phyloP scores from a whole-genome alignment of 2,329 filamentous ascomycete genomes.

The Sporothrix dimorphospora region DNA sequence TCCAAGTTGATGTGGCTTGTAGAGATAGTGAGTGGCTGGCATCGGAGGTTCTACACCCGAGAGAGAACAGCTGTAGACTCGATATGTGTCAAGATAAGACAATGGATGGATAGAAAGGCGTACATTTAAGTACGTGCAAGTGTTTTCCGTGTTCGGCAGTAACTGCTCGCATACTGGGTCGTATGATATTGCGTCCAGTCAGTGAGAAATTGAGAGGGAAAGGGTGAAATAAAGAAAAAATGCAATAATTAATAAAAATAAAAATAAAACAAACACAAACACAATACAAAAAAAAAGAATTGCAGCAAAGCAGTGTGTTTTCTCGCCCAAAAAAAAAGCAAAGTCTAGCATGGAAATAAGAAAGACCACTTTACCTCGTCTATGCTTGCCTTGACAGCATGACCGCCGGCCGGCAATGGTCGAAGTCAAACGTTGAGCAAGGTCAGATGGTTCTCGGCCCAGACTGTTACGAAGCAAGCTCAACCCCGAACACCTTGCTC shows the following conservation, averaged over 20 bases:
- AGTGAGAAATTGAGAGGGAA: background rate
- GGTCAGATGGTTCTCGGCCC: slow-evolving; percentile 2
- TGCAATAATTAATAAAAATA: background rate
- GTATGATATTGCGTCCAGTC: background rate
- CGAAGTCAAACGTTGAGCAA: background rate
- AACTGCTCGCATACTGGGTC: background rate
- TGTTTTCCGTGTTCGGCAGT: background rate
- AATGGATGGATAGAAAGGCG: background rate
- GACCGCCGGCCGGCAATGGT: slow-evolving; percentile 6
- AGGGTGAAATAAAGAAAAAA: background rate
- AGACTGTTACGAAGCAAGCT: background rate
- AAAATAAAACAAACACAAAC: background rate
- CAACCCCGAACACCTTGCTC: background rate
- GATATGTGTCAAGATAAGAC: slow-evolving; percentile 9
- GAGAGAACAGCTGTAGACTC: background rate
- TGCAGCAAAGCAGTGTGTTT: background rate
- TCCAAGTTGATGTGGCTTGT: background rate
- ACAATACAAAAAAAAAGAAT: background rate
- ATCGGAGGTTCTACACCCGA: slow-evolving; percentile 1
- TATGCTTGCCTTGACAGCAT: background rate
- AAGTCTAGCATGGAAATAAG: background rate
- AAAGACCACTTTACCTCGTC: background rate
- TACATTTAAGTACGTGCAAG: background rate
- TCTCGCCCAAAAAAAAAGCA: background rate
- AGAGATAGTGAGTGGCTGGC: background rate